Base-by-base conservation (phyloP, 306 rosid genomes). In the Ziziphus jujuba region DNA sequence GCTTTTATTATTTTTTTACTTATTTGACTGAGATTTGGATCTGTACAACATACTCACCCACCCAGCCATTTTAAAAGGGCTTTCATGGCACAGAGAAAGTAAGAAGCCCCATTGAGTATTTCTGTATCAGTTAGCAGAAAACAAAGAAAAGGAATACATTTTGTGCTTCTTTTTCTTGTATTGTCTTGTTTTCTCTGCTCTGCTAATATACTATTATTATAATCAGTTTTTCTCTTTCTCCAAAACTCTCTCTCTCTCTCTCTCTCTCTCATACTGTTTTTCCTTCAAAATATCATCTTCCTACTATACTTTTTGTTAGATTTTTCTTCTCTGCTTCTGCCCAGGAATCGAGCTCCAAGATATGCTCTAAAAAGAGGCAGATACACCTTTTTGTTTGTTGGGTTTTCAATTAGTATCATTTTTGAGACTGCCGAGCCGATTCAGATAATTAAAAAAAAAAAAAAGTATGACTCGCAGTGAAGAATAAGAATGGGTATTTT, bases 221-320 rank as follows among this genome's bases (percentile, higher is more conserved):
- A 33, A 56, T 52, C 34, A 55, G 56, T 44, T 44, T 21, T 24
- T 8, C 10, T 47, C 61, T 51, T 49, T 1, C 23, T 62, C 43
- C 57, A 8, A 21, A 21, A 16, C 40, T 15, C 23, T 22, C 36
- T 48, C 15, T 10, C 15, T 10, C 59, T 40, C 2, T 11, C 13
- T 28, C 5, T 36, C 38, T 64, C 24, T 55, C 22, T 13, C 38
- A 31, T 36, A 66, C 20, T 19, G 44, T 56, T 65, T 71, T 67
- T 68, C 48, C 57, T 58, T 59, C 45, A 40, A 40, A 40, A 40
- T 40, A 8, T 40, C 45, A 40, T 9, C 45, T 40, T 40, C 45
- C 2, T 40, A 10, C 69, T 61, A 8, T 40, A 10, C 69, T 61
- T 82, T 65, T 69, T 82, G 81, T 84, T 83, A 76, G 86, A 87